Conservation (phyloP, 2,329 filamentous ascomycete genomes). For the Botryotinia calthae region DNA sequence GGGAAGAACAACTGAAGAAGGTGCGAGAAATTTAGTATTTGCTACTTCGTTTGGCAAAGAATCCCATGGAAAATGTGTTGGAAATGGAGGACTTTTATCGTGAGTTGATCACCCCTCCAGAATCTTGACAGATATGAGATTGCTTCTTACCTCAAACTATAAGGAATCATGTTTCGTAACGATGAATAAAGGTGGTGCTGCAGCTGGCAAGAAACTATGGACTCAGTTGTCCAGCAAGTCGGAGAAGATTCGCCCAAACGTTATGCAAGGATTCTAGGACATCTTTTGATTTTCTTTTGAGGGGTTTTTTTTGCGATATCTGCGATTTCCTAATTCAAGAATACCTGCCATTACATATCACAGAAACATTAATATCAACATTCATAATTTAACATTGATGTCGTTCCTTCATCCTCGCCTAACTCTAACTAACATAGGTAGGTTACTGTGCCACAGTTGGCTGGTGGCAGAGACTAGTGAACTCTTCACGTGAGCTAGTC, state of each 20-base stretch:
- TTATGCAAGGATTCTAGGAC: background rate
- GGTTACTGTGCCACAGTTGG: background rate
- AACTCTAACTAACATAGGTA: background rate
- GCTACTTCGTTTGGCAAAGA: slow-evolving; percentile 41
- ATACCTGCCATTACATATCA: background rate
- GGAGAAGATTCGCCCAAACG: slow-evolving; percentile 44
- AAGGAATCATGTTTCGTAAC: slow-evolving; percentile 38
- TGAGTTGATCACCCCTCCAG: background rate
- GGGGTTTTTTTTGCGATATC: background rate
- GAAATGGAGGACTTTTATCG: slow-evolving; percentile 32
- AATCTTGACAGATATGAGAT: background rate
- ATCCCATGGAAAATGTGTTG: slow-evolving; percentile 48
- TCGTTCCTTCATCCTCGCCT: background rate
- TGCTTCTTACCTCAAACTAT: background rate
- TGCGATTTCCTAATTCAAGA: no score
- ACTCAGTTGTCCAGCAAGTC: slow-evolving; percentile 44
- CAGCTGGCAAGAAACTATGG: slow-evolving; percentile 44
- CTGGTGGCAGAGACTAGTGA: background rate
- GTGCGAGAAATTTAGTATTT: slow-evolving; percentile 45
- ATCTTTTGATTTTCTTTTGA: background rate
- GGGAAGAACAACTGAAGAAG: slow-evolving; percentile 47
- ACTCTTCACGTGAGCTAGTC: background rate
- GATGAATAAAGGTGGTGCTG: slow-evolving; percentile 41
- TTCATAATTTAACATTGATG: no score
- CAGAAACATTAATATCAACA: background rate